Percentiles rank a stretch among this genome's conserved stretches.
Evolutionary conservation across 169 alveolate genomes (phyloP).

Genomic region (Hammondia hammondi): DNA sequence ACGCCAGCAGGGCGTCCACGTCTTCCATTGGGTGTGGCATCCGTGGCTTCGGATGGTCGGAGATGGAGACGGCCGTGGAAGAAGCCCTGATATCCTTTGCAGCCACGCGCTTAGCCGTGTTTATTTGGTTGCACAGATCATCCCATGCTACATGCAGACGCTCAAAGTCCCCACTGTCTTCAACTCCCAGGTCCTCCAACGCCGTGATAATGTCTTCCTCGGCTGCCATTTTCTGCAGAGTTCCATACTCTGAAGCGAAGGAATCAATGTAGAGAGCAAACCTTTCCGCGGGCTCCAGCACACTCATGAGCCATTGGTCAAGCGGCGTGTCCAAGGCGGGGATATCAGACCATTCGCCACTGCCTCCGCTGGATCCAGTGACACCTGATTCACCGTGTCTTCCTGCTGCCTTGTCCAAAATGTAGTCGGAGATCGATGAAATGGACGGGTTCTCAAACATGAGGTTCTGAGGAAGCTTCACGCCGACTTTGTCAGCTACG

Average conservation of each 20-base stretch:
- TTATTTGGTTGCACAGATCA: slow-evolving; percentile 63
- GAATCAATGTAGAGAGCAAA: slow-evolving; percentile 74
- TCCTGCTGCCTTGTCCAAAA: slow-evolving; percentile 53
- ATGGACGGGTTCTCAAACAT: slow-evolving; percentile 80
- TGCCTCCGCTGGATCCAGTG: slow-evolving; percentile 29
- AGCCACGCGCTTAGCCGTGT: neutral
- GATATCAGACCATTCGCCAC: neutral
- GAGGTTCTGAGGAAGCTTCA: slow-evolving; percentile 79
- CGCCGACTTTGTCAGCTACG: slow-evolving; percentile 75
- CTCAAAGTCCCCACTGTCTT: slow-evolving; percentile 72
- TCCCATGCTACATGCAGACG: slow-evolving; percentile 77
- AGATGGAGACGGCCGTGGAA: neutral
- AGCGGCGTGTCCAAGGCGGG: slow-evolving; percentile 55
- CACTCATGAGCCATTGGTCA: slow-evolving; percentile 77
- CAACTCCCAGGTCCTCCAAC: slow-evolving; percentile 74
- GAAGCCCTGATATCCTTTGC: neutral
- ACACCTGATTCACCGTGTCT: slow-evolving; percentile 41
- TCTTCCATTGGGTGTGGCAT: slow-evolving; percentile 77
- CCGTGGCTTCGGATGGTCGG: slow-evolving; percentile 32
- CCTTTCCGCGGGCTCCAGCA: slow-evolving; percentile 76
- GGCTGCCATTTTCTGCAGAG: slow-evolving; percentile 66
- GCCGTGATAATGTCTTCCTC: slow-evolving; percentile 76
- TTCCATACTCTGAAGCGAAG: slow-evolving; percentile 67
- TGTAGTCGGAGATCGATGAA: slow-evolving; percentile 71
- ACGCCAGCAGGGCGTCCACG: slow-evolving; percentile 48